Evolutionary conservation across 208 protist species (phyloP).

Genomic region (Herpetomonas muscarum): DNA sequence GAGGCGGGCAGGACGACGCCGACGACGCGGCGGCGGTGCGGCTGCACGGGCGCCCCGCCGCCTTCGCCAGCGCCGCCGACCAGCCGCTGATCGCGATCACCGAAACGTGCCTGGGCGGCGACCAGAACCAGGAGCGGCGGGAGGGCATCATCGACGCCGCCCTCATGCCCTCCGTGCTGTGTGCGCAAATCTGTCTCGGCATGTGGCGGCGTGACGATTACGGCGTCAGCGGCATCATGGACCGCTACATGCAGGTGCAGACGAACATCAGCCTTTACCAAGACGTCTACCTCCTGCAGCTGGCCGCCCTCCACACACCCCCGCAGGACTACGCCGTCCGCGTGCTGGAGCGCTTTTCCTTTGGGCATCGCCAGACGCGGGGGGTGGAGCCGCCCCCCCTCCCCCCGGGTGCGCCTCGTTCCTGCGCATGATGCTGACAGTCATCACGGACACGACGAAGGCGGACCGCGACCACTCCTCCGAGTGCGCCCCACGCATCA

Average conservation of each 20-base stretch:
- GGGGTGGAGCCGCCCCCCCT: not conserved
- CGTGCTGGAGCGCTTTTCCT: constrained; percentile 66
- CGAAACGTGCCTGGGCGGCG: constrained; percentile 7
- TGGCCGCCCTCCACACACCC: constrained; percentile 46
- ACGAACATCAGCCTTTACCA: constrained; percentile 21
- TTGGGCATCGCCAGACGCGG: constrained; percentile 3
- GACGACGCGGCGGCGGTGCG: not conserved
- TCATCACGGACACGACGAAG: constrained; percentile 39
- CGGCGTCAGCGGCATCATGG: constrained; percentile 19
- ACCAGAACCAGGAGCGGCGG: not conserved
- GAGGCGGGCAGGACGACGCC: not conserved
- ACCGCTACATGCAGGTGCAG: constrained; percentile 27
- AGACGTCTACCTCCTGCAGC: constrained; percentile 61
- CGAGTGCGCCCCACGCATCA: constrained; percentile 8
- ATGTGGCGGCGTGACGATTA: constrained; percentile 55
- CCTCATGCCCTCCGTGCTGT: constrained; percentile 75
- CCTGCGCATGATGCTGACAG: constrained; percentile 59
- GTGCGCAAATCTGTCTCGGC: constrained; percentile 41
- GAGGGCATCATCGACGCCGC: constrained; percentile 57
- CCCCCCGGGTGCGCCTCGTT: constrained; percentile 21
- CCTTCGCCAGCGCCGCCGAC: constrained; percentile 12
- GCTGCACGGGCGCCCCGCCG: constrained; percentile 5
- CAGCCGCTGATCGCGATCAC: constrained; percentile 7
- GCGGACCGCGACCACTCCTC: constrained; percentile 16
- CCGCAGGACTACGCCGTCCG: constrained; percentile 52